Conservation (phyloP, 2,329 filamentous ascomycete species). For the Didymella segeticola region DNA sequence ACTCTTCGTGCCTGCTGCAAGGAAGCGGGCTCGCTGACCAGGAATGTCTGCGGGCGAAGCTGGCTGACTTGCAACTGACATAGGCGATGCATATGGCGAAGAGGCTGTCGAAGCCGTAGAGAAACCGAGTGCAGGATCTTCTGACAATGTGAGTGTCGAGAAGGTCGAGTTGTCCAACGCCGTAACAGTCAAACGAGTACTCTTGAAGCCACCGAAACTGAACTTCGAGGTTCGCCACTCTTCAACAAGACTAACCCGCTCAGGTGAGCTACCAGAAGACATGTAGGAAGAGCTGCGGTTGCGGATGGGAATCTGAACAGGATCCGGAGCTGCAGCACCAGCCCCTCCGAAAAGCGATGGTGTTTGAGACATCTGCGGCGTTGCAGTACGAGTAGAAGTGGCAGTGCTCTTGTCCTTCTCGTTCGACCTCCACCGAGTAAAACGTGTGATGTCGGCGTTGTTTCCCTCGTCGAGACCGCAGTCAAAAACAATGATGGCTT, state of each 20-base stretch:
- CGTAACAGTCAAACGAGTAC: constrained; percentile 70
- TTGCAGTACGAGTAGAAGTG: constrained; percentile 25
- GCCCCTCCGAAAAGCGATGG: constrained; percentile 61
- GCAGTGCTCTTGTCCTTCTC: constrained; percentile 33
- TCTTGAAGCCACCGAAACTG: constrained; percentile 65
- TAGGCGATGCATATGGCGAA: constrained; percentile 61
- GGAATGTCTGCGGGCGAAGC: constrained; percentile 70
- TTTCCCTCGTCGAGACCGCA: constrained; percentile 71
- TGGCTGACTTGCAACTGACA: constrained; percentile 56
- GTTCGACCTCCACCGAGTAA: constrained; percentile 60
- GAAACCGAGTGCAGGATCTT: constrained; percentile 76
- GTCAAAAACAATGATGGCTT: constrained; percentile 75
- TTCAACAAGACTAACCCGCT: constrained; percentile 52
- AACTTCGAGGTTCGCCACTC: constrained; percentile 73
- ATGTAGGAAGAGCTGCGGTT: constrained; percentile 42
- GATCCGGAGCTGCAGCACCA: constrained; percentile 36
- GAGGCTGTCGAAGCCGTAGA: constrained; percentile 62
- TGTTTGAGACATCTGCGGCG: constrained; percentile 24
- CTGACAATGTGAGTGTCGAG: constrained; percentile 72
- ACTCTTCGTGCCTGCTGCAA: constrained; percentile 80
- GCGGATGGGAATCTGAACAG: constrained; percentile 23
- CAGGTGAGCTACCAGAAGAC: constrained; percentile 48
- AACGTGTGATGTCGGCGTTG: constrained; percentile 62
- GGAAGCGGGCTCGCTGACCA: constrained; percentile 79
- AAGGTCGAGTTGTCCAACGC: constrained; percentile 77